Evolutionary conservation across 2,329 filamentous ascomycete species (phyloP).

Genomic region (Trichocomaceae sp.): DNA sequence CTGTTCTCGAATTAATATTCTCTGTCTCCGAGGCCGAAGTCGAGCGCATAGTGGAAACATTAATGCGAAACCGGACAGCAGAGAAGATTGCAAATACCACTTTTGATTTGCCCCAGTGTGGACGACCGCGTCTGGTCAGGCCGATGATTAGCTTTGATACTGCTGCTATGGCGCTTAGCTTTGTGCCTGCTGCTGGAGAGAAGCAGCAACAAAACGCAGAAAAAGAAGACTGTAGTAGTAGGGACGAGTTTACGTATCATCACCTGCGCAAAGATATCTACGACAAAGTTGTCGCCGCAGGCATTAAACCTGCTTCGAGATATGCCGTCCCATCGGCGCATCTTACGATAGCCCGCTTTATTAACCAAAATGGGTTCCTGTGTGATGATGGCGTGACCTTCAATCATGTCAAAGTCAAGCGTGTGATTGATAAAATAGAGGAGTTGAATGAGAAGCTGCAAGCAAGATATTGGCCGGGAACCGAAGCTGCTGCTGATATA

Average conservation of each 20-base stretch:
- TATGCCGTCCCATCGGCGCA: slow-evolving; percentile 89
- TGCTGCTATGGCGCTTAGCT: slow-evolving; percentile 78
- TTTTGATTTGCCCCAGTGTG: slow-evolving; percentile 45
- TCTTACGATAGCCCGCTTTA: slow-evolving; percentile 77
- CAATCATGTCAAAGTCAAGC: slow-evolving; percentile 49
- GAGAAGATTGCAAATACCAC: slow-evolving; percentile 60
- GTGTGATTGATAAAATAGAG: slow-evolving; percentile 66
- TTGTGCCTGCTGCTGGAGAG: slow-evolving; percentile 71
- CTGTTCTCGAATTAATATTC: slow-evolving; percentile 76
- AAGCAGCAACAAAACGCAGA: slow-evolving; percentile 29
- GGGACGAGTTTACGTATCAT: slow-evolving; percentile 75
- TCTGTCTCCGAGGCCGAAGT: slow-evolving; percentile 67
- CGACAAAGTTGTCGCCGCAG: slow-evolving; percentile 52
- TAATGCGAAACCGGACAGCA: slow-evolving; percentile 48
- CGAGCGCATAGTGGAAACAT: slow-evolving; percentile 50
- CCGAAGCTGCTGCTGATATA: slow-evolving; percentile 29
- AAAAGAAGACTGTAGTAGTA: slow-evolving; percentile 23
- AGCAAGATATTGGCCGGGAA: slow-evolving; percentile 60
- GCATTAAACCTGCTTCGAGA: slow-evolving; percentile 65
- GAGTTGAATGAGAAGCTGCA: slow-evolving; percentile 70
- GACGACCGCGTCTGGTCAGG: slow-evolving; percentile 68
- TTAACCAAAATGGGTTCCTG: slow-evolving; percentile 55
- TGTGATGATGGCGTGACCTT: slow-evolving; percentile 20
- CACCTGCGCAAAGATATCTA: slow-evolving; percentile 79
- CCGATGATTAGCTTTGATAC: slow-evolving; percentile 79